Evolutionary conservation across 306 rosid genomes (phyloP), one percentile per base, ranked within the genome.

Genomic region (Cucumis melo): DNA sequence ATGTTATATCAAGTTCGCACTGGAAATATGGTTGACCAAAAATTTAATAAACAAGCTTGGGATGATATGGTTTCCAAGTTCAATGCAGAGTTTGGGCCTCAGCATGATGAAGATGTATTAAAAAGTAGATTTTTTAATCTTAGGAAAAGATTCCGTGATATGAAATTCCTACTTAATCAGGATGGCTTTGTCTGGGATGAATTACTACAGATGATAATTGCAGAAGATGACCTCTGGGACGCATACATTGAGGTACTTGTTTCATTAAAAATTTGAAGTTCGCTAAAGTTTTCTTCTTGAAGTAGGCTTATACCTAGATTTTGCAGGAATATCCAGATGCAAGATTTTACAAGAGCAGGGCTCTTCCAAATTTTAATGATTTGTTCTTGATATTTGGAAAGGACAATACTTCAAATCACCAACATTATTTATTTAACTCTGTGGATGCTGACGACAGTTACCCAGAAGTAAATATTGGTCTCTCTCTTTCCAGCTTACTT

Each of bases 161-260:
- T 88, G 87, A 86, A 84, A 83, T 64, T 74, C 70, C 81, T 88
- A 65, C 86, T 88, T 61, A 80, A 75, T 64, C 83, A 81, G 46
- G 59, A 76, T 74, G 89, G 86, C 63, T 86, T 88, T 84, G 38
- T 80, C 12, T 88, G 92, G 92, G 87, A 88, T 86, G 88, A 86
- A 83, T 81, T 81, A 74, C 80, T 60, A 68, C 92, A 84, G 63
- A 86, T 76, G 84, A 80, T 88, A 84, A 75, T 34, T 60, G 90
- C 82, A 65, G 88, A 81, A 71, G 82, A 81, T 58, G 68, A 73
- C 75, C 67, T 86, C 41, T 88, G 92, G 92, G 86, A 84, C 63
- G 81, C 87, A 67, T 81, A 78, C 79, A 78, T 84, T 32, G 73
- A 84, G 90, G 92, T 88, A 66, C 79, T 60, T 36, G 34, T 81